These are phyloP conservation scores for Amesomyces nigricolor DNA, from an alignment of 2,329 filamentous ascomycete species.

Conservation along the genomic window DNA sequence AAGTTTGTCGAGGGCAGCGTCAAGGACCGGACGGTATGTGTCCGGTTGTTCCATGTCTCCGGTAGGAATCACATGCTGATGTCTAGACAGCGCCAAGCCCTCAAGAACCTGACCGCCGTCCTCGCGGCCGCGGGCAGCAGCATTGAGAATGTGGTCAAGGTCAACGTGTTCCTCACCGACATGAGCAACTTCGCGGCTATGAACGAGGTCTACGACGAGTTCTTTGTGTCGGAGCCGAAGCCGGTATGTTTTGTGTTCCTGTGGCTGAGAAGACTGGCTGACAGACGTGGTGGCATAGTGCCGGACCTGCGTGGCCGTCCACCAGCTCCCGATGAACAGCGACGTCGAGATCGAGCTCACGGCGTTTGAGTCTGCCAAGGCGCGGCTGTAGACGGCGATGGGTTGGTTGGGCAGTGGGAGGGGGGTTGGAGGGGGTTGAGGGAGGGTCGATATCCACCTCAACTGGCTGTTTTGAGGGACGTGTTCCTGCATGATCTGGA, in stretches of 20 bases:
- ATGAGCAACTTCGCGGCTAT: conserved; percentile 60
- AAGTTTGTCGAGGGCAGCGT: conserved; percentile 53
- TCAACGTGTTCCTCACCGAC: conserved; percentile 59
- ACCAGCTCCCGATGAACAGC: conserved; percentile 63
- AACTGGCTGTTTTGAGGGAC: too few species aligned
- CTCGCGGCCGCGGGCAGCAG: conserved; percentile 55
- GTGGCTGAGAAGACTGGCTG: neutral
- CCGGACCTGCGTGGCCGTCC: conserved; percentile 67
- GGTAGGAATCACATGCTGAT: neutral
- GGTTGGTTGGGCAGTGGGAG: neutral
- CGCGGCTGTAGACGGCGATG: neutral
- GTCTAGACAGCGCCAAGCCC: conserved; percentile 41
- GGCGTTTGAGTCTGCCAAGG: conserved; percentile 34
- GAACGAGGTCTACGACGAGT: conserved; percentile 50
- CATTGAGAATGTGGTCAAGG: conserved; percentile 58
- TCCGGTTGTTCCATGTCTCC: neutral
- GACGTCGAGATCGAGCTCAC: conserved; percentile 73
- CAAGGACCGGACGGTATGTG: conserved; percentile 45
- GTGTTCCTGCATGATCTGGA: too few species aligned
- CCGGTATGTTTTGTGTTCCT: conserved; percentile 39
- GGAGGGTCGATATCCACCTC: neutral
- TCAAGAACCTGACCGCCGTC: conserved; percentile 54
- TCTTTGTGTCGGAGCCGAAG: conserved; percentile 41
- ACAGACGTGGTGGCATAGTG: conserved; percentile 29
- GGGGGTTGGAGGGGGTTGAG: neutral